Base-by-base conservation (phyloP, 2,329 filamentous ascomycete genomes). In the Rugonectria rugulosa region DNA sequence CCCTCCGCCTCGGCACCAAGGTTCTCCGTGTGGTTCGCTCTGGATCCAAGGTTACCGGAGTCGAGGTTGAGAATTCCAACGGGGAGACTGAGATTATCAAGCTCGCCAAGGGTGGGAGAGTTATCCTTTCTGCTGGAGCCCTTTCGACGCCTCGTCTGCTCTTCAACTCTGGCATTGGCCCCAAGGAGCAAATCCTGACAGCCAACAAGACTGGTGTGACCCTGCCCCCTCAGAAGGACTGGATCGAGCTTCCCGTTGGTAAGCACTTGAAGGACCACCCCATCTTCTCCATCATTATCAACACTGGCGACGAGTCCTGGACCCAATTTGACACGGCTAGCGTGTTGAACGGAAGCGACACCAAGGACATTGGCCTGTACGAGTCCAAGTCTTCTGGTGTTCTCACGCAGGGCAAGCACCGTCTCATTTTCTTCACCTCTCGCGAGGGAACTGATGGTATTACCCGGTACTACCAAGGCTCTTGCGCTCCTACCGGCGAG, bases 71-170 rank as follows among this genome's bases (percentile, higher is more conserved):
- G 62, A 78, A 81, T 41, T 77, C 75, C 49, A 70, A 76, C 21
- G 82, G 79, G 60, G 77, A 76, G 21, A 85, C 42, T 14, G 54
- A 87, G 5, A 81, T 81, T 8, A 78, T 90, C 60, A 85, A 84
- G 6, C 73, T 90, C 53, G 85, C 86, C 19, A 65, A 78, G 5
- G 72, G 74, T 31, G 88, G 88, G 8, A 81, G 86, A 26, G 86
- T 91, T 38, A 82, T 91, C 60, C 75, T 90, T 23, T 82, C 88
- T 9, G 84, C 86, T 1, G 88, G 88, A 42, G 77, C 87, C 2
- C 88, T 91, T 56, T 87, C 86, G 12, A 86, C 86, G 2, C 78
- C 87, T 11, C 89, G 88, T 72, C 75, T 91, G 36, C 78, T 91
- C 4, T 79, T 89, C 72, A 62, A 58, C 69, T 71, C 71, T 21